These are phyloP conservation scores for Botrytis sinoallii DNA, from an alignment of 2,329 filamentous ascomycete species.

Conservation along the genomic window DNA sequence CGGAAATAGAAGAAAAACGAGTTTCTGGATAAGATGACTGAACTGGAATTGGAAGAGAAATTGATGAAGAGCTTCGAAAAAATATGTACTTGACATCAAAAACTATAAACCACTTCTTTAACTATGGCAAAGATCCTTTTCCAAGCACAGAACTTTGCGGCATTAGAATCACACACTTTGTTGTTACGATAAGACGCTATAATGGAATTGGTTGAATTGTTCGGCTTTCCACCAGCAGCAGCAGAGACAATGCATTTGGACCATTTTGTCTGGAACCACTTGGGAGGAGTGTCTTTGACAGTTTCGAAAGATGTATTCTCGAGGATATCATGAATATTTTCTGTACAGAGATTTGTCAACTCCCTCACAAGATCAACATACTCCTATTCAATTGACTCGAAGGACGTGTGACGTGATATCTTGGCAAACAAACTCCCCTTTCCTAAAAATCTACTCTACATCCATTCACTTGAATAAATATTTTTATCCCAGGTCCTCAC, in stretches of 20 bases:
- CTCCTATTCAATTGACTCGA: background rate
- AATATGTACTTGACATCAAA: background rate
- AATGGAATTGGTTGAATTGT: background rate
- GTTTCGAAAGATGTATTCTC: accelerated
- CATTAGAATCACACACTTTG: background rate
- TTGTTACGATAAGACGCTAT: background rate
- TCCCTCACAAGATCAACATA: background rate
- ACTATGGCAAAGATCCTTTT: background rate
- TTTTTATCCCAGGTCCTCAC: background rate
- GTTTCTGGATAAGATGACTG: background rate
- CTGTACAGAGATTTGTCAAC: background rate
- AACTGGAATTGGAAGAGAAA: accelerated
- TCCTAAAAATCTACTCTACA: accelerated
- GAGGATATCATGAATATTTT: background rate
- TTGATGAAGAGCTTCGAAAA: background rate
- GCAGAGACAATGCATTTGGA: background rate
- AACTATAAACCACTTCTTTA: background rate
- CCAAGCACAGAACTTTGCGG: background rate
- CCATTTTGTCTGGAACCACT: background rate
- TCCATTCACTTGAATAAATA: accelerated
- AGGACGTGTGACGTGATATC: accelerated
- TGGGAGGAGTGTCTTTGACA: accelerated
- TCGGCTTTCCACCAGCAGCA: background rate
- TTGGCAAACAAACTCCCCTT: background rate
- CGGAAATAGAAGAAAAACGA: background rate